Base-by-base conservation (phyloP, 139 green algal species). In the Edaphochlamys debaryana region DNA sequence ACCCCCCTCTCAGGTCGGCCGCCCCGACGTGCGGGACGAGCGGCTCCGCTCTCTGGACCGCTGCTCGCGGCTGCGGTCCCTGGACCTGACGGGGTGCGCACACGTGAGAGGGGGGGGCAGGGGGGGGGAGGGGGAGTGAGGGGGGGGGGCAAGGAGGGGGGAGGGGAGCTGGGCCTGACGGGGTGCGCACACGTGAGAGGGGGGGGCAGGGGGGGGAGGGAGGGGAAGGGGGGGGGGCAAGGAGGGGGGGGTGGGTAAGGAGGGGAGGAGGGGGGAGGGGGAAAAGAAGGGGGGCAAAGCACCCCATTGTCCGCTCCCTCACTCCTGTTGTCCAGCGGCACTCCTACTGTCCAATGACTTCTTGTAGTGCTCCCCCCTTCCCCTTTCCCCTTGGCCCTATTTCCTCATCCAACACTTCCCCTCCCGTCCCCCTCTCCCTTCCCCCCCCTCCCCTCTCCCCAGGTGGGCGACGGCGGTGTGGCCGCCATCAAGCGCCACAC, bases 31-130 rank as follows among this genome's bases (percentile, higher is more conserved):
- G 22, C 36, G 37, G 0, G 52, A 82, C 34, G 63, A 74, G 62
- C 76, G 76, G 42, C 76, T 82, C 23, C 25, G 62, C 1, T 38
- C 42, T 2, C 76, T 82, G 41, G 76, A 82, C 45, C 76, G 76
- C 62, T 82, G 76, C 76, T 82, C 42, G 36, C 62, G 76, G 11
- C 63, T 82, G 58, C n/a, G 76, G 22, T 66, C 42, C 17, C 60
- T 82, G 63, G 76, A 82, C 63, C 60, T 82, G 41, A 71, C 62
- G 0, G 76, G 76, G 42, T 82, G 76, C 62, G 25, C 63, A 32
- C 76, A 74, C 42, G 75, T 81, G 60, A 9, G 72, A 25, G 38
- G 30, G 69, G 30, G 67, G 37, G 66, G 0, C 15, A 32, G 66
- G 34, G 27, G n/a, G 66, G 15, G 66, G 3, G 20, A n/a, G 36